Evolutionary conservation across 768 basidiomycete species (phyloP), one percentile per base, ranked within the genome.

Genomic region (Lactarius psammicola): DNA sequence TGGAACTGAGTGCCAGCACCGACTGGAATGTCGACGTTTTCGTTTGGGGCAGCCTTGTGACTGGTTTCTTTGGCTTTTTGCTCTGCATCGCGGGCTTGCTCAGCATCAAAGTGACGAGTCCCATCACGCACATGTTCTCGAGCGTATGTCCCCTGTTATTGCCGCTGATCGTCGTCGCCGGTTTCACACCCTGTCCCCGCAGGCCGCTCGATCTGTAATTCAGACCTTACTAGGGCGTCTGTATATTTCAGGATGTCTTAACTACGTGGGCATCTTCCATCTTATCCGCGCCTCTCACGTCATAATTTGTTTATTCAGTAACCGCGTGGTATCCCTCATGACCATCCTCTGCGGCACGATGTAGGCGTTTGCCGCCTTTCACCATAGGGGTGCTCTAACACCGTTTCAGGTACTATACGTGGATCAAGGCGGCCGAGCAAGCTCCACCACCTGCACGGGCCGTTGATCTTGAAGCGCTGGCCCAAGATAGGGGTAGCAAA

Each of bases 51-150:
- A 85, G 80, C 64, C 67, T 85, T 55, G 79, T 89, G 56, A 91
- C 90, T 26, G 90, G 90, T 20, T 67, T 87, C n/a, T 89, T 91
- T 67, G 91, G 91, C 2, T 94, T 92, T 78, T 74, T 92, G 65
- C 85, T 94, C 44, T 90, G 89, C 69, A 76, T 94, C 46, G 90
- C 92, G 1, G 89, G 89, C 26, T 76, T 92, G 70, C 77, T 94
- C 67, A 89, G 88, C 72, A 90, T 94, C 78, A 89, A 89, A 72
- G 84, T 91, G 58, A 92, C 90, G 18, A 89, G 87, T 63, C 91
- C 91, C 5, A 82, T 94, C 61, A 92, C 90, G 1, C 92, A 92
- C 74, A 93, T 92, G 89, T 89, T 93, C 76, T 87, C 87, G 18
- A 88, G 83, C 68, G 89, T 90, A 71, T 73, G 87, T 80, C 31